Evolutionary conservation across 306 rosid genomes (phyloP).

Genomic region (Lathyrus tuberosus): DNA sequence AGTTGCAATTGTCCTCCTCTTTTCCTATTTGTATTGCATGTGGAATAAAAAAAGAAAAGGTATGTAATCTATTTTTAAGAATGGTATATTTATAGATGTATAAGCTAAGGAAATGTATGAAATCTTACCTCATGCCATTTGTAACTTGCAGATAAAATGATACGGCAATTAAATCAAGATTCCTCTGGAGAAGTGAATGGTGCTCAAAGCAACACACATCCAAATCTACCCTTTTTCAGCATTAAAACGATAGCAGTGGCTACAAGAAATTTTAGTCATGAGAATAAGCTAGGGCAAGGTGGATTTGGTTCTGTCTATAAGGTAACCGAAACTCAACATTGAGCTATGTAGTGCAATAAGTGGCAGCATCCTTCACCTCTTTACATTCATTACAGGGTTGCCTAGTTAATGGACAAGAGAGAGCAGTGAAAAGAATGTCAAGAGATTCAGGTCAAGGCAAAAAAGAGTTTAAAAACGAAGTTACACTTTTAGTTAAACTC

Average conservation of each 20-base stretch:
- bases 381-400: too few species aligned
- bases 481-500: too few species aligned
- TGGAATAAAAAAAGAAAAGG: conserved; percentile 30
- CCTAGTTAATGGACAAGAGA: too few species aligned
- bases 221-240: conserved; percentile 40
- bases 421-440: too few species aligned
- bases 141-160: conserved; percentile 27
- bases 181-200: conserved; percentile 15
- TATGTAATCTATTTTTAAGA: neutral
- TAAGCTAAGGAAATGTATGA: neutral
- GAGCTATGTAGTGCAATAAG: too few species aligned
- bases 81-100: too few species aligned
- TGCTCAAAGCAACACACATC: conserved; percentile 12
- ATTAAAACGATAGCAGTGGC: conserved; percentile 37
- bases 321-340: conserved; percentile 44
- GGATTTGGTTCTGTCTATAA: conserved; percentile 65
- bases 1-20: conserved; percentile 17
- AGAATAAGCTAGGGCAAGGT: conserved; percentile 63
- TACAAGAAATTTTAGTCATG: conserved; percentile 40
- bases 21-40: neutral
- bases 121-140: conserved; percentile 19
- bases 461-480: too few species aligned
- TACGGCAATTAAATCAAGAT: conserved; percentile 18
- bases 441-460: too few species aligned
- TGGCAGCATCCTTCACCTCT: too few species aligned